Base-by-base conservation (phyloP, 768 basidiomycete genomes). In the Macrolepiota fuliginosa region DNA sequence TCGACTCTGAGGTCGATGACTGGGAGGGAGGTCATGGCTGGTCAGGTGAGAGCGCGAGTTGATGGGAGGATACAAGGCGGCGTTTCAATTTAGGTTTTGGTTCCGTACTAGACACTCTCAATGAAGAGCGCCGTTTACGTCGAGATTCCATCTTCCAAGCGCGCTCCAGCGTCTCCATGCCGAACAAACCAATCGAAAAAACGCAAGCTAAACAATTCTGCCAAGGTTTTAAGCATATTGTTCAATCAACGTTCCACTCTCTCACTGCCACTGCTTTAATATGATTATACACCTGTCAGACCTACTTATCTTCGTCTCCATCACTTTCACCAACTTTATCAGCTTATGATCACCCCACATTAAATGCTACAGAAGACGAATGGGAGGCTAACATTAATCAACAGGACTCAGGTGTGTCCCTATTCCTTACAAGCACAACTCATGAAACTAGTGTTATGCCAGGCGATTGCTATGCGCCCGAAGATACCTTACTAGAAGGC, bases 21-120 rank as follows among this genome's bases (percentile, higher is more conserved):
- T 29, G 85, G 82, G 42, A 91, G 77, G 58, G 90, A 84, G 24
- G 60, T 32, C 89, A 91, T 91, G 69, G 75, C 70, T 70, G 64
- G 63, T 63, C 62, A 67, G 65, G 61, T 68, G 68, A 67, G 71
- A 71, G 69, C 29, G 68, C 65, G 65, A 50, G 59, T 36, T 51
- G 37, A 54, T 24, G 40, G 36, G 45, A 56, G 66, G 24, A n/a
- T 7, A 47, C 24, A 37, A 25, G 60, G 35, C 27, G 73, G 76
- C 69, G 77, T 77, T 76, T 77, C 70, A 77, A 78, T 64, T 72
- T 60, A 63, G 59, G 62, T 53, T 54, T 59, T 61, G 36, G 53
- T 55, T 61, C 22, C 61, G 37, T 62, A 59, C 58, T 57, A 45
- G 25, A 24, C 46, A 17, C 27, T 35, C 12, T 22, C 32, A 36